Base-by-base conservation (phyloP, 176 grass and related monocot genomes). In the Pharus latifolius region DNA sequence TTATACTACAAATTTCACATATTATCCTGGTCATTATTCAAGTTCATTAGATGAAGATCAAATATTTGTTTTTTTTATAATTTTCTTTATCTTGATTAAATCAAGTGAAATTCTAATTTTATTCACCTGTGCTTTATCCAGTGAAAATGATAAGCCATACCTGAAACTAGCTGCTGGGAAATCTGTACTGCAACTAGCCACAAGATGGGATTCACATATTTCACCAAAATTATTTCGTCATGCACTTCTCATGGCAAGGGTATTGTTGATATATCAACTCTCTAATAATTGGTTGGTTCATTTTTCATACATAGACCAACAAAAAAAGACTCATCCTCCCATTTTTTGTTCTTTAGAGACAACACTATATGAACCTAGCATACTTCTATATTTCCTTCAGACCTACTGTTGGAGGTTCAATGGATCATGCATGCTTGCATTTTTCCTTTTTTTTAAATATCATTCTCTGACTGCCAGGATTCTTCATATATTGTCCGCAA, bases 151-250 rank as follows among this genome's bases (percentile, higher is more conserved):
- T 66, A 79, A 73, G 41, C 76, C 78, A 42, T 75, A 90, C 65
- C 66, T 97, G 49, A 87, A 87, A 88, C 59, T 87, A 70, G 86
- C 77, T 34, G 94, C 86, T 63, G 83, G 56, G 20, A 97, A 90
- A 87, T 97, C 80, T 87, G 67, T 85, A 70, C 84, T 97, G 63
- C 81, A 42, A 33, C 71, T 97, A 55, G 89, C 94, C 65, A 70
- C 80, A 70, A 88, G 69, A 85, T 97, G 94, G 94, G 89, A 97
- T 84, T 74, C 84, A 32, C 79, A 88, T 31, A 85, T 97, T 71
- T 92, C 86, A 57, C 86, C 89, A 63, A 82, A 92, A 48, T 70
- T 85, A 54, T 92, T 97, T 63, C 82, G 78, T 56, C 67, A 55
- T 62, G 66, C 57, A 69, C 77, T 97, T 84, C 82, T 90, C 74